Base-by-base conservation (phyloP, 2,329 filamentous ascomycete genomes). In the Colletotrichum falcatum region DNA sequence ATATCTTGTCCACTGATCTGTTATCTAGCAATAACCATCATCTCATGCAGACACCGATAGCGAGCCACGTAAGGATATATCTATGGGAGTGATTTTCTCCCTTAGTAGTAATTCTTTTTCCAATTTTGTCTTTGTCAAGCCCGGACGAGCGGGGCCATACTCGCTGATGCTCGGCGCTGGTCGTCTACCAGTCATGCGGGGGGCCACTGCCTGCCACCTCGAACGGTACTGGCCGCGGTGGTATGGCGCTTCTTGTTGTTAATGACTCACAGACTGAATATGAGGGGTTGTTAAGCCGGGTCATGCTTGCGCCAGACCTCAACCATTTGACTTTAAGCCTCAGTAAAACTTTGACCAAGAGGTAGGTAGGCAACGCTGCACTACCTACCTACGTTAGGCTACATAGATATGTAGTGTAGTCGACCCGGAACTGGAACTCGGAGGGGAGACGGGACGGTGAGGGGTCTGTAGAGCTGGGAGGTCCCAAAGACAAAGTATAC, bases 231-330 rank as follows among this genome's bases (percentile, higher is more conserved):
- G 58, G 63, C 56, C 56, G 51, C 56, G 37, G 37, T 62, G 42
- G 56, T 53, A 51, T 70, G 56, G 63, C n/a, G n/a, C 55, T 26
- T 70, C 56, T 70, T 59, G 64, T 62, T 58, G 37, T 61, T 53
- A 58, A 67, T 70, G 67, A 70, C 67, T 70, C 67, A 70, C 64
- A 62, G 67, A 66, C 58, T 44, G 51, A 37, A 70, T 62, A 37
- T 67, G 67, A 67, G 58, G 63, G 67, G 63, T 59, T 62, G 44
- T 56, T 42, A 61, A 58, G n/a, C 56, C 44, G 26, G 67, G 64
- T 58, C 42, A 66, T 67, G 67, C 67, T 51, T 70, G 63, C 37
- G 58, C n/a, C 20, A 28, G 16, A 18, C 33, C 66, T 66, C 49
- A 67, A 48, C 44, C 64, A 30, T 53, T 62, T 61, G 63, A 39